Evolutionary conservation across 1,284 basidiomycete species (phyloP).

Genomic region (Mycena citricolor): DNA sequence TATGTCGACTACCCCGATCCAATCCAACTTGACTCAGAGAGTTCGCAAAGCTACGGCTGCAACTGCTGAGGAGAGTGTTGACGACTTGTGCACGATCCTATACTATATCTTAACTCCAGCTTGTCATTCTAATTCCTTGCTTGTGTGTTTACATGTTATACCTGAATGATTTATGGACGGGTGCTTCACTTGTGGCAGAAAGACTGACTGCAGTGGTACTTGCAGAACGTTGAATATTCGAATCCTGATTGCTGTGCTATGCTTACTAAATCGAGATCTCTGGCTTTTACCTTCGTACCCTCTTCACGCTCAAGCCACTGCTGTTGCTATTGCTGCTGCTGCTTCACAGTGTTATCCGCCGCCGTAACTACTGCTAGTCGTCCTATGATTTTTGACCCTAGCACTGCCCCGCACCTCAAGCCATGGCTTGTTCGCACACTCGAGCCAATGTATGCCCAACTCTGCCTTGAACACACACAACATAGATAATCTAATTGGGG

Average conservation of each 20-base stretch:
- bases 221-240: no score
- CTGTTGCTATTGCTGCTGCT: no score
- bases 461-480: slow-evolving; percentile 16
- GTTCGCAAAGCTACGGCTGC: slow-evolving; percentile 89
- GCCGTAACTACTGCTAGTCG: no score
- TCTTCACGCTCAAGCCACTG: no score
- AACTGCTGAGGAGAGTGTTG: slow-evolving; percentile 65
- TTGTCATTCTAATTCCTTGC: slow-evolving; percentile 18
- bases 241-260: no score
- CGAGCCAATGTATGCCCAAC: slow-evolving; percentile 72
- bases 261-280: no score
- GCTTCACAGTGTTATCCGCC: no score
- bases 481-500: slow-evolving; percentile 9
- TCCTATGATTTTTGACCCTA: slow-evolving; percentile 64
- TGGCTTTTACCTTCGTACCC: no score
- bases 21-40: slow-evolving; percentile 94
- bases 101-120: slow-evolving; percentile 20
- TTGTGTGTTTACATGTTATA: slow-evolving; percentile 15
- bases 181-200: no score
- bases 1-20: slow-evolving; percentile 99
- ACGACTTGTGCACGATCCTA: slow-evolving; percentile 18
- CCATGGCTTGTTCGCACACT: slow-evolving; percentile 83
- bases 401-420: slow-evolving; percentile 64
- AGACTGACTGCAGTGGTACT: no score
- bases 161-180: slow-evolving; percentile 17